Evolutionary conservation across 2,329 filamentous ascomycete species (phyloP), one percentile per base, ranked within the genome.

Genomic region (Arthrocladium fulminans): DNA sequence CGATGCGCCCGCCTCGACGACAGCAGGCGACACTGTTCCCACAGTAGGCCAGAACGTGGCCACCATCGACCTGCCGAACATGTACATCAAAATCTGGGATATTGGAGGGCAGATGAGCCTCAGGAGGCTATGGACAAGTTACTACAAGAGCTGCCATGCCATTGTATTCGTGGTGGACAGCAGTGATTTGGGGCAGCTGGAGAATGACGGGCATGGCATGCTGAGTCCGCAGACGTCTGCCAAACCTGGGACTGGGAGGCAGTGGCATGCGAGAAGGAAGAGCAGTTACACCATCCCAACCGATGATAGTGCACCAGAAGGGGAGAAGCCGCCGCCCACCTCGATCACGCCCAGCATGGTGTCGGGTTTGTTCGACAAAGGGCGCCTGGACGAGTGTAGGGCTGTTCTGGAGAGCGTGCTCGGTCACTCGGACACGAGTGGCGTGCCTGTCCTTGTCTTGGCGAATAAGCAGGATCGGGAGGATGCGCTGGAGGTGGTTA

Each of bases 51-150:
- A 97, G 67, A 97, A 97, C 69, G 89, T 97, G 55, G 86, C 87
- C 54, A 92, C 89, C 40, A 86, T 98, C 63, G 81, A 85, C 19
- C 76, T 97, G 20, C 84, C 88, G 13, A 88, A 95, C 66, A 90
- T 96, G 80, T 96, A 97, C 73, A 76, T 98, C 63, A 95, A 96
- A 73, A 85, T 98, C 60, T 97, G 92, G 92, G 92, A 98, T 64
- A 88, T 98, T 1, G 92, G 92, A 55, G 92, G 92, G 5, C 92
- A 98, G 68, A 81, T 92, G 62, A 84, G 80, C 23, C 77, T 98
- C 63, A 83, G 92, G 53, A 84, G 84, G 54, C 79, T 97, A 25
- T 98, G 92, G 92, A 88, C 95, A 67, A 88, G 83, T 67, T 98
- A 98, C 72, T 98, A 96, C 73, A 76, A 81, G 44, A 86, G 81